Percentiles rank a stretch among this genome's conserved stretches.
Conservation (phyloP, 2,329 filamentous ascomycete genomes). For the Lecanicillium sp. region DNA sequence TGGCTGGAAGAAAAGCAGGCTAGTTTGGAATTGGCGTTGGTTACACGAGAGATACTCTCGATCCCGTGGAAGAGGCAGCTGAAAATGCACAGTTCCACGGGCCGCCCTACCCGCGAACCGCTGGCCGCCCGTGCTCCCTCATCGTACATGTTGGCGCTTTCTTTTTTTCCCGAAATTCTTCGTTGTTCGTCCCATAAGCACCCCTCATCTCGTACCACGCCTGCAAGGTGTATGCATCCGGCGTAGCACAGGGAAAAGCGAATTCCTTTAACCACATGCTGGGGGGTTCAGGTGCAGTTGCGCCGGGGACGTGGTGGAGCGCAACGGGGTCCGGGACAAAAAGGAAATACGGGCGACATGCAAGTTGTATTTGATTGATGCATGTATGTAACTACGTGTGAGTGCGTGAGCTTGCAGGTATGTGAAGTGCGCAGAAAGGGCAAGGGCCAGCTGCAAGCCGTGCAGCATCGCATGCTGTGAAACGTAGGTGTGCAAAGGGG, state of each 20-base stretch:
- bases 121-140: not conserved
- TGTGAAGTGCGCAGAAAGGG: not conserved
- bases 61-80: too few relatives aligned
- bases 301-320: not conserved
- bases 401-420: not conserved
- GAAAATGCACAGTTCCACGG: not conserved
- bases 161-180: not conserved
- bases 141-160: too few relatives aligned
- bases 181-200: too few relatives aligned
- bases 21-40: too few relatives aligned
- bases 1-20: too few relatives aligned
- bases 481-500: not conserved
- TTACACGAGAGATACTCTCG: too few relatives aligned
- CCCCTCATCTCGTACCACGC: not conserved
- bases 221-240: not conserved
- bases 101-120: not conserved
- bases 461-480: conserved; percentile 4
- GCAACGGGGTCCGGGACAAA: too few relatives aligned
- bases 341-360: not conserved
- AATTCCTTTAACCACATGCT: too few relatives aligned
- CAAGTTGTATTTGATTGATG: not conserved
- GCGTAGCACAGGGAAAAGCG: too few relatives aligned
- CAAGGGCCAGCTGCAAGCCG: not conserved
- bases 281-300: not conserved
- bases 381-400: conserved; percentile 1